A percentile compares a stretch with the other conserved stretches of the same genome.
Conservation (phyloP, 1,139 yeast genomes). For the Taphrina confusa region DNA sequence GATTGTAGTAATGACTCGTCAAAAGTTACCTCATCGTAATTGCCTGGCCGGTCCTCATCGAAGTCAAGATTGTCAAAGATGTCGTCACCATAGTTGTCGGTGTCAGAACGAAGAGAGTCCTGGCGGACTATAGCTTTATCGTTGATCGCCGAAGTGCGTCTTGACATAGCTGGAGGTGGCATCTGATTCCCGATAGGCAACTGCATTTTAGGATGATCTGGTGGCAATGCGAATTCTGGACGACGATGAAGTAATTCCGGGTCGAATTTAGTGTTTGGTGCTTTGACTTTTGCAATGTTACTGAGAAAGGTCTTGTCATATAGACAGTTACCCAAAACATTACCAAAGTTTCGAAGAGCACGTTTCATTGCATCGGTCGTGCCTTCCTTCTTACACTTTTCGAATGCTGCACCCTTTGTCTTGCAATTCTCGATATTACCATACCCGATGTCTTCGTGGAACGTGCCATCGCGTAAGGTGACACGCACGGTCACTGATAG, state of each 20-base stretch:
- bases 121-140: constrained; percentile 2
- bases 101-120: constrained; percentile 12
- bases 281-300: constrained; percentile 54
- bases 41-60: constrained; percentile 28
- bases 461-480: constrained; percentile 66
- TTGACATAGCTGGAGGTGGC: constrained; percentile 19
- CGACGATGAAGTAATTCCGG: constrained; percentile 28
- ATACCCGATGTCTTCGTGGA: constrained; percentile 75
- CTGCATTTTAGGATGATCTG: constrained; percentile 21
- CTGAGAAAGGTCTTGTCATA: constrained; percentile 62
- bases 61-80: constrained; percentile 22
- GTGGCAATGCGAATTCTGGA: constrained; percentile 23
- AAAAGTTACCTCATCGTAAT: constrained; percentile 21
- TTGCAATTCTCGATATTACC: constrained; percentile 70
- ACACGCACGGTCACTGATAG: constrained; percentile 70
- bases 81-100: constrained; percentile 15
- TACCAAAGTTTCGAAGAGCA: constrained; percentile 74
- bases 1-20: constrained; percentile 9
- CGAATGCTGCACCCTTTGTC: constrained; percentile 66
- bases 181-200: background rate
- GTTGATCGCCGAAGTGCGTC: background rate
- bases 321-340: constrained; percentile 72
- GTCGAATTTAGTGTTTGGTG: constrained; percentile 17
- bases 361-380: constrained; percentile 76
- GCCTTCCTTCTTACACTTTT: constrained; percentile 74